These are phyloP conservation scores for Monilinia fructigena DNA, from an alignment of 2,329 filamentous ascomycete genomes.

Conservation along the genomic window DNA sequence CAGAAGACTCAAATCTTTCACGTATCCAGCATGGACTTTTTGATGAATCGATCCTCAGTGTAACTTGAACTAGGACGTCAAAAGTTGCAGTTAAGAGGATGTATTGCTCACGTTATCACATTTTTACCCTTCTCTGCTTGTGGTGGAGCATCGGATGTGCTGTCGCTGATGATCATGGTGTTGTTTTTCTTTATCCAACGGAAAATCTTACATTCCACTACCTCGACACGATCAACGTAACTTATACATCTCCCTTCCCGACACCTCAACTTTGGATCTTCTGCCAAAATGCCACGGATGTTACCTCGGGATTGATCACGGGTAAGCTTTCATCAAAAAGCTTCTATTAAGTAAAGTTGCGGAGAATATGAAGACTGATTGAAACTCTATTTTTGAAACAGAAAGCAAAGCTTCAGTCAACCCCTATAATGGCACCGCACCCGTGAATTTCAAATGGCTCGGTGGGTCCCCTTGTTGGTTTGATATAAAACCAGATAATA, in stretches of 20 bases:
- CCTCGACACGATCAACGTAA: conserved; percentile 31
- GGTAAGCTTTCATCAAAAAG: conserved; percentile 1
- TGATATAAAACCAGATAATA: conserved; percentile 28
- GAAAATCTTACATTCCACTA: conserved; percentile 27
- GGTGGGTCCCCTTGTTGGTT: conserved; percentile 28
- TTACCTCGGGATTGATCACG: conserved; percentile 16
- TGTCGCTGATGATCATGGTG: conserved; percentile 26
- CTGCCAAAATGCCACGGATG: conserved; percentile 24
- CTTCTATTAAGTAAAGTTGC: background rate
- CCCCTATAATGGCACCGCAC: conserved; percentile 27
- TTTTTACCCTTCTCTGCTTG: conserved; percentile 3
- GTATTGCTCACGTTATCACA: conserved; percentile 1
- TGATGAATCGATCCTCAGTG: conserved; percentile 3
- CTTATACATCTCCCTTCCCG: conserved; percentile 29
- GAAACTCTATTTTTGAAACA: background rate
- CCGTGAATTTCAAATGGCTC: conserved; percentile 26
- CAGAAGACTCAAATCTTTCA: conserved; percentile 12
- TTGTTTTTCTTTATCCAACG: conserved; percentile 30
- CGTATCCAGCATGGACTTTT: conserved; percentile 10
- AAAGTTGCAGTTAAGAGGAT: background rate
- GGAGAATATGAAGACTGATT: background rate
- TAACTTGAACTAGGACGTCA: background rate
- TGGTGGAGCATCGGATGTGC: conserved; percentile 17
- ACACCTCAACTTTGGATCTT: conserved; percentile 28
- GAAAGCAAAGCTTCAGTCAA: conserved; percentile 10